Evolutionary conservation across 2,329 filamentous ascomycete genomes (phyloP).

Genomic region (Ceratocystis alfenasii): DNA sequence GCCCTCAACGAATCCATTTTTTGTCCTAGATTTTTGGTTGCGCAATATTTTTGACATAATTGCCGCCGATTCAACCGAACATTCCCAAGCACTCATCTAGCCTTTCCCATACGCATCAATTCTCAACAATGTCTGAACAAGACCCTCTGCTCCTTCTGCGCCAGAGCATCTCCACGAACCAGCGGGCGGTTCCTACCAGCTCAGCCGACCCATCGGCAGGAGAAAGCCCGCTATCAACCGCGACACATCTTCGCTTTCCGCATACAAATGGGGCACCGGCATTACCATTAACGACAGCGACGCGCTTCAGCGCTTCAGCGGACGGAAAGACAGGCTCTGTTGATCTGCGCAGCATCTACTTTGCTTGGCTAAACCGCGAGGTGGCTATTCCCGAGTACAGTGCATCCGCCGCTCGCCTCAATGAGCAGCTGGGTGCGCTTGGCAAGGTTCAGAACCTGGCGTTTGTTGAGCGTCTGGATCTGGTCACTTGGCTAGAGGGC

Average conservation of each 20-base stretch:
- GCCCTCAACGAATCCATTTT: neutral
- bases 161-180: slow-evolving; percentile 62
- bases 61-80: neutral
- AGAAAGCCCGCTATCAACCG: slow-evolving; percentile 56
- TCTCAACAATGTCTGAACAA: slow-evolving; percentile 37
- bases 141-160: slow-evolving; percentile 78
- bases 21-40: neutral
- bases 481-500: slow-evolving; percentile 88
- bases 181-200: slow-evolving; percentile 60
- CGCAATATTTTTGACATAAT: neutral
- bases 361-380: slow-evolving; percentile 91
- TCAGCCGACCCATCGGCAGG: slow-evolving; percentile 51
- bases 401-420: slow-evolving; percentile 65
- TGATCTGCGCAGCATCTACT: slow-evolving; percentile 88
- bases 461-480: slow-evolving; percentile 81
- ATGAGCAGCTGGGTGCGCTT: slow-evolving; percentile 57
- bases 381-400: slow-evolving; percentile 85
- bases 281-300: slow-evolving; percentile 59
- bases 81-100: neutral
- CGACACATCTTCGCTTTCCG: slow-evolving; percentile 68
- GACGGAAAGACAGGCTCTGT: slow-evolving; percentile 45
- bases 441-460: slow-evolving; percentile 71
- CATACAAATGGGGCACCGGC: slow-evolving; percentile 39
- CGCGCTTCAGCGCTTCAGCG: slow-evolving; percentile 69
- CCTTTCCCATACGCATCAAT: neutral